A percentile compares a stretch with the other conserved stretches of the same genome.
These are phyloP conservation scores for Globisporangium lucens DNA, from an alignment of 352 stramenopile genomes.

Conservation along the genomic window DNA sequence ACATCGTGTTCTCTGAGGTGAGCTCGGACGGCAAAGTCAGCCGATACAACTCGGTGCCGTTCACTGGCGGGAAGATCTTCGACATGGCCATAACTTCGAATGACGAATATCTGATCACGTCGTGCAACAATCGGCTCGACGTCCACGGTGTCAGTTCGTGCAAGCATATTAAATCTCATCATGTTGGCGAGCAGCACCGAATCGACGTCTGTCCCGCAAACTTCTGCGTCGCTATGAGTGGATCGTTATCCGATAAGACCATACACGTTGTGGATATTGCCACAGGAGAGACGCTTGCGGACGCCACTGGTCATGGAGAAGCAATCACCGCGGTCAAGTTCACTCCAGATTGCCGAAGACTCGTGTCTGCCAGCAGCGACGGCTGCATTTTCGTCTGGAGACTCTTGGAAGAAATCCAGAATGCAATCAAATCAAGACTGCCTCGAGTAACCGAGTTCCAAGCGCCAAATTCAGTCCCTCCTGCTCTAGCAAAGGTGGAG, in stretches of 20 bases:
- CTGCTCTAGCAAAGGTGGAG: slow-evolving; percentile 8
- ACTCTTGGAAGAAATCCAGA: slow-evolving; percentile 72
- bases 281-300: slow-evolving; percentile 71
- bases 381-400: slow-evolving; percentile 89
- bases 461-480: slow-evolving; percentile 26
- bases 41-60: slow-evolving; percentile 48
- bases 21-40: slow-evolving; percentile 31
- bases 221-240: slow-evolving; percentile 77
- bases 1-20: slow-evolving; percentile 59
- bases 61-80: slow-evolving; percentile 68
- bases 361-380: slow-evolving; percentile 83
- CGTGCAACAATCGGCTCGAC: slow-evolving; percentile 82
- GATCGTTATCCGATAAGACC: slow-evolving; percentile 76
- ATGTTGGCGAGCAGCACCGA: slow-evolving; percentile 71
- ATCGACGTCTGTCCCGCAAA: slow-evolving; percentile 63
- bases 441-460: slow-evolving; percentile 34
- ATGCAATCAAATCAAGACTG: slow-evolving; percentile 55
- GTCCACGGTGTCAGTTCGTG: slow-evolving; percentile 56
- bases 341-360: slow-evolving; percentile 76
- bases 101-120: slow-evolving; percentile 61
- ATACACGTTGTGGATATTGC: slow-evolving; percentile 86
- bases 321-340: slow-evolving; percentile 81
- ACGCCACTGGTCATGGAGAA: slow-evolving; percentile 82
- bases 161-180: slow-evolving; percentile 59
- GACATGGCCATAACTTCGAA: slow-evolving; percentile 72